These are phyloP conservation scores for Aspergillus tamarii DNA, from an alignment of 2,329 filamentous ascomycete species.

Conservation along the genomic window DNA sequence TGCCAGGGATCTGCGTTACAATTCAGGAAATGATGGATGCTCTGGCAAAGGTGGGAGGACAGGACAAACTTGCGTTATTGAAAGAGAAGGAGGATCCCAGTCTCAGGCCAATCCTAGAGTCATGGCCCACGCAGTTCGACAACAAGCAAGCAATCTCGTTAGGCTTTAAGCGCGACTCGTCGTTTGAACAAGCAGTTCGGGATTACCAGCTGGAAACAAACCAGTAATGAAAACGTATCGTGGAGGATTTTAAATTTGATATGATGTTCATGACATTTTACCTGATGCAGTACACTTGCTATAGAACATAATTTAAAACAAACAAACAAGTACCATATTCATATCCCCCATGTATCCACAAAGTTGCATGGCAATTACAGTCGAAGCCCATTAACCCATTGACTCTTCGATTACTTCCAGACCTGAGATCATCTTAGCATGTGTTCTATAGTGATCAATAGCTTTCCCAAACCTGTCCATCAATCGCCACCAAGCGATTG, in stretches of 20 bases:
- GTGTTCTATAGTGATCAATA: conserved; percentile 53
- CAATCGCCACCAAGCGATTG: conserved; percentile 73
- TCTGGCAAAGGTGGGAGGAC: conserved; percentile 57
- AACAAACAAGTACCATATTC: background rate
- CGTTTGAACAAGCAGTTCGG: conserved; percentile 58
- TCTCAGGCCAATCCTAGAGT: conserved; percentile 57
- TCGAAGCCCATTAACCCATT: background rate
- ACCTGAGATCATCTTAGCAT: conserved; percentile 29
- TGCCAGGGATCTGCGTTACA: conserved; percentile 58
- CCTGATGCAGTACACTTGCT: background rate
- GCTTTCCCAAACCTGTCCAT: conserved; percentile 80
- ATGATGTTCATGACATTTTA: conserved; percentile 3
- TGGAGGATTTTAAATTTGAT: background rate
- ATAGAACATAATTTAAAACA: background rate
- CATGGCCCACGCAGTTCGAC: conserved; percentile 61
- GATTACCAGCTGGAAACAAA: conserved; percentile 54
- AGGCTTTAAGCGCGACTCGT: conserved; percentile 56
- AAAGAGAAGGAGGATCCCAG: conserved; percentile 56
- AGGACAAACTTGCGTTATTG: conserved; percentile 55
- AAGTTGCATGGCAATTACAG: background rate
- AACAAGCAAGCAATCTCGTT: conserved; percentile 54
- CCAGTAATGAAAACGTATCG: conserved; percentile 13
- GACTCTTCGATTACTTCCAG: conserved; percentile 21
- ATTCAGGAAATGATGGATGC: conserved; percentile 62
- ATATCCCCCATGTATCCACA: background rate